phyloP scores from a whole-genome alignment of 129 eudicot species.

The Oenanthe sinensis region DNA sequence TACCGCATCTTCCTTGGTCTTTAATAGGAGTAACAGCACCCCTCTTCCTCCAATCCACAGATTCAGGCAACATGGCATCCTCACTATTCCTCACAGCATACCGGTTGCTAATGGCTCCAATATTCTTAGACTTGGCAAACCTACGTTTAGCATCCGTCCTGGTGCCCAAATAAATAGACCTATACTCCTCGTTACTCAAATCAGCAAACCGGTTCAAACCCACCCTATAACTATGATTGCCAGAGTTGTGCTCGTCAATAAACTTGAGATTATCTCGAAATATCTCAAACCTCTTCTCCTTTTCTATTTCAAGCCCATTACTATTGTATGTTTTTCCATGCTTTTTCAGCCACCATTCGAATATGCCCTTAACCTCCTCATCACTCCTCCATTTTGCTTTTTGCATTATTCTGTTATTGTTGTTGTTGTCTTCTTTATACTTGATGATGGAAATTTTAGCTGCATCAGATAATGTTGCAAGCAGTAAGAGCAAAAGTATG shows the following conservation, averaged over 20 bases:
- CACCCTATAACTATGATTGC: conserved; percentile 49
- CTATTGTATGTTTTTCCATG: conserved; percentile 51
- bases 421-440: neutral
- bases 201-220: conserved; percentile 87
- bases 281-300: conserved; percentile 50
- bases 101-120: conserved; percentile 33
- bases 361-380: conserved; percentile 48
- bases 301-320: conserved; percentile 46
- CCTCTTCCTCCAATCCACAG: conserved; percentile 72
- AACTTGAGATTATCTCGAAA: conserved; percentile 58
- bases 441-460: conserved; percentile 5
- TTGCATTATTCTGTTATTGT: neutral
- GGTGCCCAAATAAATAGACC: conserved; percentile 53
- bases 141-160: conserved; percentile 41
- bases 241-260: conserved; percentile 52
- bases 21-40: conserved; percentile 80
- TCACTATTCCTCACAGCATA: conserved; percentile 31
- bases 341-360: conserved; percentile 50
- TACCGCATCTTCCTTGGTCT: conserved; percentile 83
- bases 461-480: conserved; percentile 25
- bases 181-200: conserved; percentile 64
- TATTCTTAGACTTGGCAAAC: conserved; percentile 33
- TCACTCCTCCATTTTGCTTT: conserved; percentile 29
- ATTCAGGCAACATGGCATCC: conserved; percentile 42
- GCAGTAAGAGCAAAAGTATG: conserved; percentile 28